A percentile compares a stretch with the other conserved stretches of the same genome.
Conservation (phyloP, 2,329 filamentous ascomycete genomes). For the Beauveria bassiana region DNA sequence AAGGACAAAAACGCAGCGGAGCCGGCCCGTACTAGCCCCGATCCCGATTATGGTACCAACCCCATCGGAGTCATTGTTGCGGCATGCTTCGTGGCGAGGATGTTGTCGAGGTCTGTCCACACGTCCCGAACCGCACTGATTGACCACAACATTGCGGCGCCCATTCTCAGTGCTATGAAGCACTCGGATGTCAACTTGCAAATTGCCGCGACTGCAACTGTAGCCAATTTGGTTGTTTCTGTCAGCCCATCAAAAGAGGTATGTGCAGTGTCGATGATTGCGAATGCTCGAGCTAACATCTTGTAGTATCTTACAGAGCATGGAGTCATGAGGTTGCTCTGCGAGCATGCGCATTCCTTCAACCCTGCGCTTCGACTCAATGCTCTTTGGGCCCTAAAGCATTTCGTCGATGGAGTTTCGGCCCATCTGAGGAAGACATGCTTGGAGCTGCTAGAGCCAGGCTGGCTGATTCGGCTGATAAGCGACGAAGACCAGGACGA, state of each 20-base stretch:
- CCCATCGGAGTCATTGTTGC: conserved; percentile 72
- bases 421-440: conserved; percentile 69
- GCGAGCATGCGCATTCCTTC: conserved; percentile 73
- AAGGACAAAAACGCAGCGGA: conserved; percentile 31
- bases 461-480: conserved; percentile 76
- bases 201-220: conserved; percentile 74
- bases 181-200: conserved; percentile 72
- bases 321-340: conserved; percentile 69
- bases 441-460: conserved; percentile 66
- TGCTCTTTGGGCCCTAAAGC: conserved; percentile 89
- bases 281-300: conserved; percentile 15
- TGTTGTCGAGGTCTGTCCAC: conserved; percentile 76
- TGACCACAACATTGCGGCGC: conserved; percentile 73
- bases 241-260: conserved; percentile 89
- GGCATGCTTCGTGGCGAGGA: conserved; percentile 73
- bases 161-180: conserved; percentile 66
- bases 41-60: conserved; percentile 59
- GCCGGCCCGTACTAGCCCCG: conserved; percentile 20
- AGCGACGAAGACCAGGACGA: conserved; percentile 53
- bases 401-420: conserved; percentile 67
- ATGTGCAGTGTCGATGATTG: conserved; percentile 27
- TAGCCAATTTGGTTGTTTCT: conserved; percentile 80
- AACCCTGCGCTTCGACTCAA: conserved; percentile 75
- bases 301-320: conserved; percentile 60
- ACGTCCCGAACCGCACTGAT: conserved; percentile 80